Evolutionary conservation across 225 moss, liverwort and hornwort species (phyloP).

Genomic region (Antitrichia curtipendula): DNA sequence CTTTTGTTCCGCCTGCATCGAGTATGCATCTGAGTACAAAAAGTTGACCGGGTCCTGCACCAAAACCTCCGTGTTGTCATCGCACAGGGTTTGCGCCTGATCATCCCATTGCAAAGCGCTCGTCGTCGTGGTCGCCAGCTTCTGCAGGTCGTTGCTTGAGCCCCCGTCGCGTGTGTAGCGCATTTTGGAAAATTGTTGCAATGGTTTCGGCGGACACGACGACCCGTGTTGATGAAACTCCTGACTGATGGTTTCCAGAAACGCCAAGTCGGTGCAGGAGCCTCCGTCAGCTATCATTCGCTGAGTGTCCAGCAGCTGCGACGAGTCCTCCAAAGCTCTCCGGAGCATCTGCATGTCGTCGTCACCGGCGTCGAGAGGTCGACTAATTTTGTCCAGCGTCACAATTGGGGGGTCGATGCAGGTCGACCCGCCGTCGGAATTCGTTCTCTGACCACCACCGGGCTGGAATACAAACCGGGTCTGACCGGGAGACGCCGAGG

Average conservation of each 20-base stretch:
- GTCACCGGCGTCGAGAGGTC: background rate
- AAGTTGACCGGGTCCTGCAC: background rate
- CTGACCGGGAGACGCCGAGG: background rate
- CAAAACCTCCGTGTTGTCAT: slow-evolving; percentile 4
- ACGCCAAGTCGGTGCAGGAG: slow-evolving; percentile 7
- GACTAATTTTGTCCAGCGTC: background rate
- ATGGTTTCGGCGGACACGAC: background rate
- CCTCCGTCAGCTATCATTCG: background rate
- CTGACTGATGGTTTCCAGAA: background rate
- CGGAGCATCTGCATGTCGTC: background rate
- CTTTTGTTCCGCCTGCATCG: background rate
- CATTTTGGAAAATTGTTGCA: background rate
- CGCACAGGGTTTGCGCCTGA: background rate
- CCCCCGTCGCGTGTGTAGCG: slow-evolving; percentile 9
- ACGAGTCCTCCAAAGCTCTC: background rate
- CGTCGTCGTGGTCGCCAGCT: background rate
- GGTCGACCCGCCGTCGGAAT: background rate
- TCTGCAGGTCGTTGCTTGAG: slow-evolving; percentile 22
- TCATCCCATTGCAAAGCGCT: background rate
- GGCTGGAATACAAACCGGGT: background rate
- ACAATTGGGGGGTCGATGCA: background rate
- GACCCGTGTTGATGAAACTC: background rate
- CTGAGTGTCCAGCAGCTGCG: background rate
- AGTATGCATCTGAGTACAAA: background rate
- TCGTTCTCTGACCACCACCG: background rate